Conservation (phyloP, 106 monocot species). For the Allium fistulosum region DNA sequence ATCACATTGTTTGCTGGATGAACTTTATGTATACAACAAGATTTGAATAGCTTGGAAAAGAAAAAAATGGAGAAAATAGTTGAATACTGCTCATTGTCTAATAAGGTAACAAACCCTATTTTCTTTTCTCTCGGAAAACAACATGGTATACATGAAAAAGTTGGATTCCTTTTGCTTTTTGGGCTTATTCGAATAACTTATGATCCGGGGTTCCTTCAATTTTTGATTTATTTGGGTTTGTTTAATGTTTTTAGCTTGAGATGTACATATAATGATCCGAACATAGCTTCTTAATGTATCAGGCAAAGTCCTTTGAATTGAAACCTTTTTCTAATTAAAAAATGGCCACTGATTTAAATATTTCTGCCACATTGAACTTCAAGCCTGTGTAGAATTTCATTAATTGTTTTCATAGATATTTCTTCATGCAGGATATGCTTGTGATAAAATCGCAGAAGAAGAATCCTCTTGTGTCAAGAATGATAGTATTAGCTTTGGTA, state of each 20-base stretch:
- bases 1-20: no score
- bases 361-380: no score
- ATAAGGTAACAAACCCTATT: not conserved
- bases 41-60: no score
- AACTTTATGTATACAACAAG: no score
- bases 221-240: not conserved
- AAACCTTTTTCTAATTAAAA: no score
- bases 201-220: not conserved
- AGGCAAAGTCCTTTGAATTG: not conserved
- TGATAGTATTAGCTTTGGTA: constrained; percentile 33
- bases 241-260: not conserved
- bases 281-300: not conserved
- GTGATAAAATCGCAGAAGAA: constrained; percentile 40
- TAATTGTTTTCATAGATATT: no score
- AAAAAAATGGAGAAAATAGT: constrained; percentile 4
- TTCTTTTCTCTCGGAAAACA: not conserved
- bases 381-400: no score
- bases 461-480: constrained; percentile 22
- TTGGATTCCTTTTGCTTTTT: not conserved
- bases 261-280: not conserved
- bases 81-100: not conserved
- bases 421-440: constrained; percentile 25
- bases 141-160: no score
- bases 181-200: no score
- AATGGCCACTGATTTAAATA: no score